Evolutionary conservation across 2,329 filamentous ascomycete genomes (phyloP), one percentile per base, ranked within the genome.

Genomic region (Aquanectria penicillioides): DNA sequence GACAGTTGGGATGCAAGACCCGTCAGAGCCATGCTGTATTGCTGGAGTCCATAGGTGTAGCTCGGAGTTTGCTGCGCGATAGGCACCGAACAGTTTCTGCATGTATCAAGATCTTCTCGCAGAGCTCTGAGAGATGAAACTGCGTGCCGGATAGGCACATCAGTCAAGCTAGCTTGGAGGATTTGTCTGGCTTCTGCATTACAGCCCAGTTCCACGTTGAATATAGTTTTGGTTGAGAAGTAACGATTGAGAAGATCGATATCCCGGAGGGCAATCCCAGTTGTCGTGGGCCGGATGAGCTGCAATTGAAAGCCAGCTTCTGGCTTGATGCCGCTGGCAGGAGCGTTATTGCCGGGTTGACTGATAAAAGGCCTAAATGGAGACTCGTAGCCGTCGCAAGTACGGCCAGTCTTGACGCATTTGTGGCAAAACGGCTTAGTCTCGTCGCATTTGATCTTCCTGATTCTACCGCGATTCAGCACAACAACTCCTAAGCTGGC

Each of bases 171-270:
- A 50, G 78, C 73, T 67, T 74, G 70, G 2, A 80, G 74, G 15
- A 79, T 59, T 62, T 78, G 68, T 20, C 64, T 71, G n/a, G 78
- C 78, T 66, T 80, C 78, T 55, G 74, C 64, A 15, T 72, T 66
- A 56, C 75, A 80, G 62, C 56, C 69, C 3, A 80, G 58, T 10
- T 74, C 69, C 23, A 79, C 74, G 26, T 74, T 66, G 53, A 79
- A 75, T 22, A 79, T 69, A 33, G 77, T 78, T 46, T 80, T 80
- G 48, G 73, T 79, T 15, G 78, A 79, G 63, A 80, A 78, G 60
- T 70, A 75, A 28, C 71, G 76, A 41, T 71, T 73, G 41, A 80
- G 75, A 29, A 74, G 67, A 18, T 65, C 49, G 59, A 76, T 71
- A 6, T 77, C 73, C 43, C 73, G 40, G 37, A 66, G 59, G 29